phyloP scores from a whole-genome alignment of 768 basidiomycete genomes.

The Suillus cothurnatus region DNA sequence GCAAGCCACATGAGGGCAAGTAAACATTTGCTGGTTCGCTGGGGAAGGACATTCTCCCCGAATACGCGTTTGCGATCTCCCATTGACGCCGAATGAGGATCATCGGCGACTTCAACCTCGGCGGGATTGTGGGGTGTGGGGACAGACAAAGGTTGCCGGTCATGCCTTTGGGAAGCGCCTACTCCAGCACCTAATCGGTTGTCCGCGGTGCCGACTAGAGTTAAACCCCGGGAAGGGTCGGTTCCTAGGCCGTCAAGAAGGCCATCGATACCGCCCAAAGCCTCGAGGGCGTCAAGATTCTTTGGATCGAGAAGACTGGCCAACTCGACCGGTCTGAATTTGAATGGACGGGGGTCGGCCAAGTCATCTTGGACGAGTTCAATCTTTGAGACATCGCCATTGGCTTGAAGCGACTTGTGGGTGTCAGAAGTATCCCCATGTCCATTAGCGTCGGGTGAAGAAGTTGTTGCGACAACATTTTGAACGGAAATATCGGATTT shows the following conservation, averaged over 20 bases:
- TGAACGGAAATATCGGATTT: slow-evolving; percentile 14
- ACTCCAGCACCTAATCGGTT: slow-evolving; percentile 29
- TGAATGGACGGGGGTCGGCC: slow-evolving; percentile 71
- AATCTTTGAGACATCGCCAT: slow-evolving; percentile 21
- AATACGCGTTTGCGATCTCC: slow-evolving; percentile 69
- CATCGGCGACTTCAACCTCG: slow-evolving; percentile 9
- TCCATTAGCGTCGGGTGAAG: neutral
- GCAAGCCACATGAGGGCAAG: slow-evolving; percentile 83
- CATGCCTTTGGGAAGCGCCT: slow-evolving; percentile 36
- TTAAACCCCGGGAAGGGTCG: slow-evolving; percentile 49
- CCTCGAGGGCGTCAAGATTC: slow-evolving; percentile 61
- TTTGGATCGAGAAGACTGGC: slow-evolving; percentile 93
- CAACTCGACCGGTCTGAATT: slow-evolving; percentile 70
- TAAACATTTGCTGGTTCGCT: slow-evolving; percentile 66
- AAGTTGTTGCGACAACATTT: slow-evolving; percentile 9
- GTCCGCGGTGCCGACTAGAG: slow-evolving; percentile 11
- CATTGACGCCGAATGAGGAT: slow-evolving; percentile 42
- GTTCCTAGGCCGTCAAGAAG: slow-evolving; percentile 79
- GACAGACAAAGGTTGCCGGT: slow-evolving; percentile 22
- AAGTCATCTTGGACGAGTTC: slow-evolving; percentile 40
- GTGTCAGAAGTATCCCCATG: slow-evolving; percentile 9
- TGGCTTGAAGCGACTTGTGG: slow-evolving; percentile 25
- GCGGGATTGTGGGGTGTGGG: slow-evolving; percentile 22
- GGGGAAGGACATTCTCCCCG: slow-evolving; percentile 76
- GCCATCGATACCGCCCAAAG: slow-evolving; percentile 69